Base-by-base conservation (phyloP, 2,329 filamentous ascomycete genomes). In the Fusarium fracticaudum region DNA sequence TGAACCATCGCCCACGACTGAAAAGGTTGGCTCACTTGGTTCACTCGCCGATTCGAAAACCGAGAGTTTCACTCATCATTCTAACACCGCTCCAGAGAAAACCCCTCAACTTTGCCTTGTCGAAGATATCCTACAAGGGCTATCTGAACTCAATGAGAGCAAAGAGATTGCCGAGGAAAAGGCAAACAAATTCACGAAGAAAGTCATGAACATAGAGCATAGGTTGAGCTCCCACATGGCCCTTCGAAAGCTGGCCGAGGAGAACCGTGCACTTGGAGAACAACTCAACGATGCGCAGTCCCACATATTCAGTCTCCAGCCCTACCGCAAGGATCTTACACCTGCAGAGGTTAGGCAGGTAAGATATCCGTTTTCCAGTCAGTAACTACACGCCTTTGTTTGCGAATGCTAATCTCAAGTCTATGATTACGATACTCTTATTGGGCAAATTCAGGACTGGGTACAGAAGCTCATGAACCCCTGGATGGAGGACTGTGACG, bases 271-370 rank as follows among this genome's bases (percentile, higher is more conserved):
- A 0, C 62, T 84, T 13, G 77, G 77, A 59, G 78, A 80, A 31
- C 79, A 80, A 38, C 75, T 84, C 12, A 78, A 79, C 37, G 81
- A 84, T 41, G 79, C 80, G 3, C 79, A 83, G 50, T 82, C 81
- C 12, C 83, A 84, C 60, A 84, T 84, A 54, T 84, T 85, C 62
- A 83, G 80, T 20, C 79, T 85, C 8, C 83, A 84, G 60, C 83
- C 84, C 12, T 85, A 84, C 62, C 79, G 79, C 22, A 81, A 81
- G 47, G 81, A 84, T 24, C 65, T 84, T 14, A 85, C 82, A 0
- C 76, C 77, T 1, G 77, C 82, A 35, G 83, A 84, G 53, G 80
- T 83, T 40, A 79, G 77, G 26, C 78, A 78, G 47, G 83, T 84
- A 78, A 67, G 78, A 43, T 18, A 48, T 29, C 26, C 31, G 26